These are phyloP conservation scores for Tephrocybe sp. DNA, from an alignment of 768 basidiomycete genomes.

Conservation along the genomic window DNA sequence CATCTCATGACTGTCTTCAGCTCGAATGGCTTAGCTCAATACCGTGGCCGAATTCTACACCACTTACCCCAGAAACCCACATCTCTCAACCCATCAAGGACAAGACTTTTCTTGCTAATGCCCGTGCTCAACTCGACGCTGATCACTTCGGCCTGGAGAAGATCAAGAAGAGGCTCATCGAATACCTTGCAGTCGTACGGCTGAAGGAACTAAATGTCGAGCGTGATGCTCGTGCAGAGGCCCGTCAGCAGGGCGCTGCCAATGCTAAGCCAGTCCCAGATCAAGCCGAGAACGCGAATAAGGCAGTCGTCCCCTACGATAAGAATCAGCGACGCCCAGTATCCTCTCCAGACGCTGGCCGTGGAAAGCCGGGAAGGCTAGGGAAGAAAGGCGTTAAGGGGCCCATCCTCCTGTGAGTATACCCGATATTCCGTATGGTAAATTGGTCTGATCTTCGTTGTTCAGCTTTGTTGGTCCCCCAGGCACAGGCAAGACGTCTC, in stretches of 20 bases:
- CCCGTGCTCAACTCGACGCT: constrained; percentile 78
- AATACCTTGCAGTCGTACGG: constrained; percentile 88
- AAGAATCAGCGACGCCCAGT: constrained; percentile 18
- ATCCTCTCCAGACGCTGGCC: constrained; percentile 12
- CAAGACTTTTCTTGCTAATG: constrained; percentile 62
- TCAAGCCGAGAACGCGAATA: constrained; percentile 20
- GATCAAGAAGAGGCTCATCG: constrained; percentile 88
- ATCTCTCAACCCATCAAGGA: constrained; percentile 37
- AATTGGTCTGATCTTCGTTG: constrained; percentile 5
- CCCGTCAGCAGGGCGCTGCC: constrained; percentile 18
- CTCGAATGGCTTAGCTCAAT: constrained; percentile 88
- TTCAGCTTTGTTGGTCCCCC: constrained; percentile 85
- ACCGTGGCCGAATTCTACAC: constrained; percentile 72
- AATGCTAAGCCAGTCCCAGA: constrained; percentile 19
- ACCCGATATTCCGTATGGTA: background rate
- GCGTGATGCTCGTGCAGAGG: constrained; percentile 30
- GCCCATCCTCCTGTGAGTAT: constrained; percentile 63
- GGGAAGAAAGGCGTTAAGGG: constrained; percentile 59
- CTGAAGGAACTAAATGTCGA: constrained; percentile 49
- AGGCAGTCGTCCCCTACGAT: constrained; percentile 30
- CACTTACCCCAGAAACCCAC: constrained; percentile 16
- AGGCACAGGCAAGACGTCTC: constrained; percentile 88
- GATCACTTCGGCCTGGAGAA: constrained; percentile 93
- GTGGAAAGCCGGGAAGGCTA: constrained; percentile 14
- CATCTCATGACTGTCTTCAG: constrained; percentile 31